Conservation (phyloP, 2,329 filamentous ascomycete genomes). For the Pyricularia pennisetigena region DNA sequence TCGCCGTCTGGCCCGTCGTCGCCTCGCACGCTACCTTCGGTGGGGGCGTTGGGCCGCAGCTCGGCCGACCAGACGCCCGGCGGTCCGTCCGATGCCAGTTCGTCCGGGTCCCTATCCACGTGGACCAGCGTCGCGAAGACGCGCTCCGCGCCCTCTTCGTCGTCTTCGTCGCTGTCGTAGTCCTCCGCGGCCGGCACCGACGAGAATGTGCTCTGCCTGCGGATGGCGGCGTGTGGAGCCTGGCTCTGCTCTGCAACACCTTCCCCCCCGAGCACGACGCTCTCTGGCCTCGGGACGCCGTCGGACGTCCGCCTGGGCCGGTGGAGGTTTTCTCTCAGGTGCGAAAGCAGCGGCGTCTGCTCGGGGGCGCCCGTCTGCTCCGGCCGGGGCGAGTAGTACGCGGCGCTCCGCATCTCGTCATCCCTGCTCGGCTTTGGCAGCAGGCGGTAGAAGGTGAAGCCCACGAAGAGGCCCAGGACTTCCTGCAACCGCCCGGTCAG, state of each 20-base stretch:
- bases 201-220: constrained; percentile 37
- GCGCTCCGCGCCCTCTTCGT: constrained; percentile 41
- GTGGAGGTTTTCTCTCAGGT: not conserved
- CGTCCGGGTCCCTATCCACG: constrained; percentile 50
- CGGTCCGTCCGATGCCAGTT: constrained; percentile 35
- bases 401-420: constrained; percentile 2
- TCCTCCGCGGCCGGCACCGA: constrained; percentile 26
- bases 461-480: not conserved
- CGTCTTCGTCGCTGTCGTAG: constrained; percentile 46
- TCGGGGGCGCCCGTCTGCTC: not conserved
- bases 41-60: constrained; percentile 34
- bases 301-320: constrained; percentile 18
- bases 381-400: not conserved
- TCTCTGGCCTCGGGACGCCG: constrained; percentile 16
- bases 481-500: constrained; percentile 22
- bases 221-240: constrained; percentile 10
- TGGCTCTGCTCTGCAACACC: not conserved
- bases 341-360: not conserved
- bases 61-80: constrained; percentile 49
- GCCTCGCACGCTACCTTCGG: not conserved
- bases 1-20: not conserved
- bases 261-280: constrained; percentile 17
- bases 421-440: constrained; percentile 22
- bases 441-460: constrained; percentile 22
- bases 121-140: constrained; percentile 48